These are phyloP conservation scores for Tolypocladium amazonense DNA, from an alignment of 2,329 filamentous ascomycete genomes.

Conservation along the genomic window DNA sequence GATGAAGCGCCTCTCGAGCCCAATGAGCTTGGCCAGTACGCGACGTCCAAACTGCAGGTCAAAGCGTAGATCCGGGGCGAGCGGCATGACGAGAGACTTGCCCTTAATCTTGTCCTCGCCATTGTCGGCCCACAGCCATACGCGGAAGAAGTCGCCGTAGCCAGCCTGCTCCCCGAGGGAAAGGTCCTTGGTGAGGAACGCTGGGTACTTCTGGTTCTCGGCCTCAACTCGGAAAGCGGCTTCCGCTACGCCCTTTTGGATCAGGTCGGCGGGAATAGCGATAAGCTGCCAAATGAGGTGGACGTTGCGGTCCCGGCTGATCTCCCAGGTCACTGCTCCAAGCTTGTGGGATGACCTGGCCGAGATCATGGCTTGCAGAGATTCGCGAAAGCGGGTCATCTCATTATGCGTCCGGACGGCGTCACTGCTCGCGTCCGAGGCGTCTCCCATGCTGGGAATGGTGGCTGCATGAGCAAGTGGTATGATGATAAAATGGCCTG, in stretches of 20 bases:
- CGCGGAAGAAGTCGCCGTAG: slow-evolving; percentile 61
- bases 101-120: slow-evolving; percentile 46
- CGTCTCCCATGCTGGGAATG: slow-evolving; percentile 52
- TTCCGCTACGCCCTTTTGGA: slow-evolving; percentile 67
- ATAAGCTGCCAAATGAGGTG: slow-evolving; percentile 93
- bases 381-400: slow-evolving; percentile 70
- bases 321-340: slow-evolving; percentile 85
- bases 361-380: slow-evolving; percentile 72
- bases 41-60: slow-evolving; percentile 83
- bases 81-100: slow-evolving; percentile 58
- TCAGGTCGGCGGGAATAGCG: slow-evolving; percentile 58
- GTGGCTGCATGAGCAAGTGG: slow-evolving; percentile 75
- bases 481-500: slow-evolving; percentile 83
- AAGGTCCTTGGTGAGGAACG: slow-evolving; percentile 37
- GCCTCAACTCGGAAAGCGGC: slow-evolving; percentile 83
- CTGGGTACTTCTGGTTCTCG: slow-evolving; percentile 55
- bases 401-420: slow-evolving; percentile 58
- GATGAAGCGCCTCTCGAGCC: slow-evolving; percentile 64
- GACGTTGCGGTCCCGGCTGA: slow-evolving; percentile 69
- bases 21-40: slow-evolving; percentile 79
- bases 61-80: slow-evolving; percentile 65
- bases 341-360: slow-evolving; percentile 45
- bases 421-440: slow-evolving; percentile 36
- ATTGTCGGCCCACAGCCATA: slow-evolving; percentile 65
- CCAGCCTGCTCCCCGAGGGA: slow-evolving; percentile 37